These are phyloP conservation scores for Calocera viscosa DNA, from an alignment of 768 basidiomycete genomes.

Conservation along the genomic window DNA sequence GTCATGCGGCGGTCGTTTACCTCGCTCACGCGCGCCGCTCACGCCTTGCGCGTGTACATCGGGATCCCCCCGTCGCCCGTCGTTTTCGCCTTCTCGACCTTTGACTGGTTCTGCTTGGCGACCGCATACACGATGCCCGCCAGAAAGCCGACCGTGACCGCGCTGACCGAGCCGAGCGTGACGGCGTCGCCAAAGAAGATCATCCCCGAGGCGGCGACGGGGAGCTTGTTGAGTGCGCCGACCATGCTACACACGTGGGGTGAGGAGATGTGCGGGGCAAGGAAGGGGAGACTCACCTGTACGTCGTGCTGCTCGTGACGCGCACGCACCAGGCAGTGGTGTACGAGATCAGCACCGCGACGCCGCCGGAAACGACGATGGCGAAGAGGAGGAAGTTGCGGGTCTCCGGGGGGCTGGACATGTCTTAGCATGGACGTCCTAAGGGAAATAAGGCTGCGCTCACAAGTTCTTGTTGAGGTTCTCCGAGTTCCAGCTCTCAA, in stretches of 20 bases:
- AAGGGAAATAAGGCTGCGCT: conserved; percentile 26
- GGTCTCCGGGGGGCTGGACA: conserved; percentile 64
- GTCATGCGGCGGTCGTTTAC: too few relatives aligned
- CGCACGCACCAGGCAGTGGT: conserved; percentile 98
- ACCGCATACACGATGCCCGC: conserved; percentile 86
- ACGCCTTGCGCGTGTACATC: conserved; percentile 26
- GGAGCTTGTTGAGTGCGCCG: conserved; percentile 91
- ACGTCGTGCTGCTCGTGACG: conserved; percentile 94
- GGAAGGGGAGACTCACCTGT: conserved; percentile 48
- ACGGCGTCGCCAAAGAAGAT: conserved; percentile 88
- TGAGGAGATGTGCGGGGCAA: not conserved
- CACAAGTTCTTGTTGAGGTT: conserved; percentile 81
- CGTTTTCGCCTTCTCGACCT: conserved; percentile 42
- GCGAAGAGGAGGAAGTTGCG: conserved; percentile 68
- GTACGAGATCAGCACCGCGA: conserved; percentile 94
- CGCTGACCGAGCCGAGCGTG: conserved; percentile 77
- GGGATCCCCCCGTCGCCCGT: conserved; percentile 48
- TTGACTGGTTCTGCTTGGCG: conserved; percentile 89
- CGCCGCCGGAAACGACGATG: conserved; percentile 93
- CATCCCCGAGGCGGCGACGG: conserved; percentile 97
- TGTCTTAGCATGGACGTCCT: not conserved
- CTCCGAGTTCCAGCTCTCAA: conserved; percentile 79
- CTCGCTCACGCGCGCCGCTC: too few relatives aligned
- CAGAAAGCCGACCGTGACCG: conserved; percentile 77
- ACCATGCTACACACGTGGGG: conserved; percentile 55